phyloP scores from a whole-genome alignment of 805 yeast species.

The Barnettozyma pratensis region DNA sequence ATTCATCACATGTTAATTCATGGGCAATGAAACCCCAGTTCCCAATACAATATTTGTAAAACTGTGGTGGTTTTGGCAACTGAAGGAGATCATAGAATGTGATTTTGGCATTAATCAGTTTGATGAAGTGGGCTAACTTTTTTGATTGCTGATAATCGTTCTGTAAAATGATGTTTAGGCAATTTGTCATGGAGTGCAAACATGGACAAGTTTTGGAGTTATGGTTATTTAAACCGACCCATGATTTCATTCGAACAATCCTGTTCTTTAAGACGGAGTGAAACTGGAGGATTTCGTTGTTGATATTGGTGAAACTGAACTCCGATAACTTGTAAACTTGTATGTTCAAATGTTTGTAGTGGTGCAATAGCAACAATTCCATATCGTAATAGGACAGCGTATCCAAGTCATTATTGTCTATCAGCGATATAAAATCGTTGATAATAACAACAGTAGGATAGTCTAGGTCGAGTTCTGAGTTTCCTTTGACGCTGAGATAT shows the following conservation, averaged over 20 bases:
- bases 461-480: slow-evolving; percentile 24
- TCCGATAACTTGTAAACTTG: slow-evolving; percentile 14
- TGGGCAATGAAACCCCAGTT: slow-evolving; percentile 73
- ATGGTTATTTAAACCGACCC: slow-evolving; percentile 34
- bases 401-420: slow-evolving; percentile 9
- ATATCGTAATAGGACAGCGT: slow-evolving; percentile 10
- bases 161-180: slow-evolving; percentile 22
- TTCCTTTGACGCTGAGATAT: slow-evolving; percentile 18
- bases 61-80: slow-evolving; percentile 22
- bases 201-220: slow-evolving; percentile 19
- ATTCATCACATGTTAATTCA: slow-evolving; percentile 57
- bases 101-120: slow-evolving; percentile 25
- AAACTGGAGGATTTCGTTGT: slow-evolving; percentile 15
- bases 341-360: slow-evolving; percentile 22
- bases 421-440: slow-evolving; percentile 11
- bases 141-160: slow-evolving; percentile 10
- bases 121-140: slow-evolving; percentile 15
- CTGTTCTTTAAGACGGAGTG: slow-evolving; percentile 25
- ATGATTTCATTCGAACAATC: slow-evolving; percentile 33
- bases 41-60: slow-evolving; percentile 37
- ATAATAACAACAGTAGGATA: slow-evolving; percentile 23
- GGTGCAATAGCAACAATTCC: slow-evolving; percentile 12
- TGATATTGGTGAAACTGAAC: slow-evolving; percentile 15
- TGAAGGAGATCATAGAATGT: slow-evolving; percentile 23
- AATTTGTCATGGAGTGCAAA: slow-evolving; percentile 32